Evolutionary conservation across 176 grass and related monocot species (phyloP).

Genomic region (Oropetium thomaeum): DNA sequence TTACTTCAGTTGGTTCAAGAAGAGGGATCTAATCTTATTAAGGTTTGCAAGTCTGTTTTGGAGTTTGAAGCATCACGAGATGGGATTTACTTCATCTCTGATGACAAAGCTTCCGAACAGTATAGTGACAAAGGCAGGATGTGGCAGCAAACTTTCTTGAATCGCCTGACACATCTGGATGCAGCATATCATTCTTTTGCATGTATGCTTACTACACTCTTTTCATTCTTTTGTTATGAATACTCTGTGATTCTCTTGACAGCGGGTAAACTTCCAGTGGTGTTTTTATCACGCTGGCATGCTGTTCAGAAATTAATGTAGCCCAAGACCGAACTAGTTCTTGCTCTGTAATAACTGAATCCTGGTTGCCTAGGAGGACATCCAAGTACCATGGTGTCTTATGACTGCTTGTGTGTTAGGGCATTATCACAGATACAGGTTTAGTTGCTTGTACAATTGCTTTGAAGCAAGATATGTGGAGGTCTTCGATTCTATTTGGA

Average conservation of each 20-base stretch:
- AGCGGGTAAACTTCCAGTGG: slow-evolving; percentile 1
- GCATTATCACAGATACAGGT: slow-evolving; percentile 9
- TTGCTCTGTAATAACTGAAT: not conserved
- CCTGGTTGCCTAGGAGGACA: not conserved
- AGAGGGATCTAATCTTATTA: slow-evolving; percentile 71
- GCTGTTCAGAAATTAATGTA: slow-evolving; percentile 19
- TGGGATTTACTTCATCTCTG: slow-evolving; percentile 64
- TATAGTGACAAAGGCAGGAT: slow-evolving; percentile 60
- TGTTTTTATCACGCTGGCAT: not conserved
- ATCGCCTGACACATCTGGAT: slow-evolving; percentile 73
- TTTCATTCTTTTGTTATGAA: slow-evolving; percentile 11
- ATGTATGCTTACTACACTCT: slow-evolving; percentile 54
- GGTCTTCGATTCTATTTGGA: not conserved
- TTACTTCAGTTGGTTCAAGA: slow-evolving; percentile 63
- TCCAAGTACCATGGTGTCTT: not conserved
- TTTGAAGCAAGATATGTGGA: slow-evolving; percentile 12
- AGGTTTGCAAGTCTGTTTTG: slow-evolving; percentile 75
- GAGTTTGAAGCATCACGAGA: slow-evolving; percentile 96
- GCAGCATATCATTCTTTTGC: slow-evolving; percentile 75
- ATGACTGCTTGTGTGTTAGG: slow-evolving; percentile 5
- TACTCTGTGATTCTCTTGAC: slow-evolving; percentile 6
- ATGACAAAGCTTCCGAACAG: slow-evolving; percentile 60
- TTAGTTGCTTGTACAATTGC: not conserved
- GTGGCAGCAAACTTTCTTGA: slow-evolving; percentile 80
- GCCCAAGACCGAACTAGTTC: slow-evolving; percentile 1